Percentiles rank a stretch among this genome's conserved stretches.
Conservation (phyloP, 139 green algal genomes). For the Coccomyxa sp. region DNA sequence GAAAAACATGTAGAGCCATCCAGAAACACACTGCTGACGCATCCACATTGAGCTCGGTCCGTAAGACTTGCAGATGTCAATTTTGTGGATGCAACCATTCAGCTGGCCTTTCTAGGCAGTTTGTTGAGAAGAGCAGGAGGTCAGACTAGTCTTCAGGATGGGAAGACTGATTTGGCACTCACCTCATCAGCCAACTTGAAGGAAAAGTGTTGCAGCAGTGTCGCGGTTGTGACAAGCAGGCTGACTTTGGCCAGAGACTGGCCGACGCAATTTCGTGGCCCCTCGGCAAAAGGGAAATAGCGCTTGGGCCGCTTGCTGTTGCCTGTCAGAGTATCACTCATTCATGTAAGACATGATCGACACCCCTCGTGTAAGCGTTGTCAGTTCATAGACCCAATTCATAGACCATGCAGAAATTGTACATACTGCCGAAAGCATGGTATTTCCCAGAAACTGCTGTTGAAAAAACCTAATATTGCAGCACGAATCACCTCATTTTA, state of each 20-base stretch:
- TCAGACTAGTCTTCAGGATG: neutral
- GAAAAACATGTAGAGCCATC: no score
- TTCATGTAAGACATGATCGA: neutral
- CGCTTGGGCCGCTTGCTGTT: constrained; percentile 5
- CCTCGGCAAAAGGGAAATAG: constrained; percentile 15
- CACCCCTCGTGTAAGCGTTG: neutral
- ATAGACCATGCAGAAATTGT: no score
- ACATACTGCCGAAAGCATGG: no score
- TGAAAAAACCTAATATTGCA: no score
- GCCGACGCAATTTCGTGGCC: constrained; percentile 4
- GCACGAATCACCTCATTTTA: no score
- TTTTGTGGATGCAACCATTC: no score
- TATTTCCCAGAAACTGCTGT: no score
- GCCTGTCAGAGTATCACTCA: neutral
- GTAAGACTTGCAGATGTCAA: no score
- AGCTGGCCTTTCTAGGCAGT: no score
- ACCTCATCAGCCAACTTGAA: neutral
- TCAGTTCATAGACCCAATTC: neutral
- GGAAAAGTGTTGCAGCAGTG: neutral
- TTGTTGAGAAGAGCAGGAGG: no score
- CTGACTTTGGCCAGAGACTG: neutral
- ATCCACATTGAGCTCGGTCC: no score
- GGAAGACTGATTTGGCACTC: neutral
- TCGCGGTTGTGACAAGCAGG: neutral
- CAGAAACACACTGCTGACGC: no score